Conservation (phyloP, 306 rosid species). For the Dalbergia oliveri region DNA sequence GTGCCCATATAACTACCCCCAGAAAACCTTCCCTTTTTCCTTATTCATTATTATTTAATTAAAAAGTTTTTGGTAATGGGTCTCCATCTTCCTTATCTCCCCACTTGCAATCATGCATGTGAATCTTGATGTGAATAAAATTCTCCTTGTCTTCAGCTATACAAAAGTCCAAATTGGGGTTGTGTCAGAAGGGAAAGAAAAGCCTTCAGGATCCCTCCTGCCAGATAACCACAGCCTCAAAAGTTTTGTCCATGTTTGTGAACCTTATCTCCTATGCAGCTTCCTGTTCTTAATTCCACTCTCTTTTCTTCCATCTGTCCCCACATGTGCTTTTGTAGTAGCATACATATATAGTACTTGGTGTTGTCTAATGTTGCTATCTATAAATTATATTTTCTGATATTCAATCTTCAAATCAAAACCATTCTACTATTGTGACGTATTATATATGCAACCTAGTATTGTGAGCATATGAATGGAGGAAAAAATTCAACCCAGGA, state of each 20-base stretch:
- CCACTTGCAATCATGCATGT: constrained; percentile 62
- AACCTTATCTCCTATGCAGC: constrained; percentile 43
- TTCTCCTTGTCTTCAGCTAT: constrained; percentile 60
- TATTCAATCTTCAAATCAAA: constrained; percentile 8
- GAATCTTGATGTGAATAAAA: constrained; percentile 56
- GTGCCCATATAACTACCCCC: constrained; percentile 10
- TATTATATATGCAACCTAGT: constrained; percentile 26
- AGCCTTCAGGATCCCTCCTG: constrained; percentile 19
- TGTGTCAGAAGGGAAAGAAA: constrained; percentile 41
- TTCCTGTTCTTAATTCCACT: constrained; percentile 10
- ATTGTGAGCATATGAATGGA: constrained; percentile 33
- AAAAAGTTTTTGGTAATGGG: constrained; percentile 45
- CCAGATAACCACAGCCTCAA: constrained; percentile 38
- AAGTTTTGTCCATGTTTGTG: constrained; percentile 38
- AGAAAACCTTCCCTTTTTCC: constrained; percentile 33
- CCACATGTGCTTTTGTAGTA: constrained; percentile 1
- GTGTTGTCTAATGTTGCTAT: neutral
- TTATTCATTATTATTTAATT: constrained; percentile 6
- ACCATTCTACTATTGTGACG: constrained; percentile 19
- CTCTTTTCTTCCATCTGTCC: constrained; percentile 14
- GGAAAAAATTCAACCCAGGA: constrained; percentile 5
- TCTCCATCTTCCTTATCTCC: constrained; percentile 53
- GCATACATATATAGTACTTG: neutral
- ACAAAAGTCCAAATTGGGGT: constrained; percentile 67
- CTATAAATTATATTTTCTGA: neutral